phyloP scores from a whole-genome alignment of 352 stramenopile species.

The Phytophthora aleatoria region DNA sequence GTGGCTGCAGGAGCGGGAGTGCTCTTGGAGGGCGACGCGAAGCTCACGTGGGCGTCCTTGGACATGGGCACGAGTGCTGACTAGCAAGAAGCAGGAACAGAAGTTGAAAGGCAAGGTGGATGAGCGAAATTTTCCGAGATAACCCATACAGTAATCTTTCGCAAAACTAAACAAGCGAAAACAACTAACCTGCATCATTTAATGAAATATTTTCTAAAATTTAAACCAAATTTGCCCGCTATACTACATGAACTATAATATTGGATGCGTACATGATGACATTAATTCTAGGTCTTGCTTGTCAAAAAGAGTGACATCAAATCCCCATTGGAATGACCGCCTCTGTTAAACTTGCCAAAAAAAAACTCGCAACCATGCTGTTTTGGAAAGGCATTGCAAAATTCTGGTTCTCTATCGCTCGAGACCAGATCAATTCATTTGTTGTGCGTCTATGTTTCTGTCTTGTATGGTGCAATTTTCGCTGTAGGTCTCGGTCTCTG shows the following conservation, averaged over 20 bases:
- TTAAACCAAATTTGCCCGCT: too few relatives aligned
- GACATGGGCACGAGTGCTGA: constrained; percentile 7
- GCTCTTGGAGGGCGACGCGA: constrained; percentile 31
- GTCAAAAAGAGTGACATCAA: neutral
- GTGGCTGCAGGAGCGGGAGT: neutral
- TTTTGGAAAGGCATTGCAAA: constrained; percentile 10
- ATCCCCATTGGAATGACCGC: neutral
- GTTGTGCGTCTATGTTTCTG: constrained; percentile 9
- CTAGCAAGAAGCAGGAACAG: neutral
- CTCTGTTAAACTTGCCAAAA: too few relatives aligned
- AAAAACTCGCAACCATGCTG: neutral
- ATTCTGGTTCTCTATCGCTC: constrained; percentile 15
- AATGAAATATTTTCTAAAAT: neutral
- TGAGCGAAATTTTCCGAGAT: constrained; percentile 6
- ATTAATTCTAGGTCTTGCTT: neutral
- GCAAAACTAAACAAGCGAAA: neutral
- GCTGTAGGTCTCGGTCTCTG: constrained; percentile 6
- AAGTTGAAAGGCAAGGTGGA: constrained; percentile 20
- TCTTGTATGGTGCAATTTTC: constrained; percentile 20
- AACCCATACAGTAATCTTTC: neutral
- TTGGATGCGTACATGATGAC: neutral
- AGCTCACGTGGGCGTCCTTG: constrained; percentile 38
- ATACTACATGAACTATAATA: neutral
- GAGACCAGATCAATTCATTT: constrained; percentile 4
- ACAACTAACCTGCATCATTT: neutral